Conservation (phyloP, 2,329 filamentous ascomycete species). For the Diaporthe sp. region DNA sequence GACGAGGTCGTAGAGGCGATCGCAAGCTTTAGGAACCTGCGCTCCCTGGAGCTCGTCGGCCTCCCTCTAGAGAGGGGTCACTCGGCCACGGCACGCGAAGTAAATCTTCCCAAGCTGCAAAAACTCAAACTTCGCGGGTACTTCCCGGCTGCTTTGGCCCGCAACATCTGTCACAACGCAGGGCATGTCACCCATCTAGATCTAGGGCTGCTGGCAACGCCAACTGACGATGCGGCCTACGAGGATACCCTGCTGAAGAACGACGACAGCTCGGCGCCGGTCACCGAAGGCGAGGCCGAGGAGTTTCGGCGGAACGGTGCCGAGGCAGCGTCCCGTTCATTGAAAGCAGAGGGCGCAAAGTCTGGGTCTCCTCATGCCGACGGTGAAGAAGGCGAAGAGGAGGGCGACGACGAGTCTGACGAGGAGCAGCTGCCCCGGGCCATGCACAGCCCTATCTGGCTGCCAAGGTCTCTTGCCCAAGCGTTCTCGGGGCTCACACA, state of each 20-base stretch:
- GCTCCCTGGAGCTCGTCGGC: background rate
- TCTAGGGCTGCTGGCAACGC: background rate
- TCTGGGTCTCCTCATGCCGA: background rate
- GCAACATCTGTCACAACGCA: background rate
- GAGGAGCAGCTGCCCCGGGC: background rate
- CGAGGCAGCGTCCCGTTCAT: background rate
- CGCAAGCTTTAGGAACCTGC: background rate
- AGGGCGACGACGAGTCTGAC: background rate
- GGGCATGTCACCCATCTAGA: background rate
- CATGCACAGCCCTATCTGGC: constrained; percentile 1
- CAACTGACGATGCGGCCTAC: background rate
- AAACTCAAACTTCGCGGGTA: constrained; percentile 5
- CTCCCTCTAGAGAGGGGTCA: background rate
- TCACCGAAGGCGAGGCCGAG: background rate
- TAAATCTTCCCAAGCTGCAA: background rate
- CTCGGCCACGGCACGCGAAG: background rate
- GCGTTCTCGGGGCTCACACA: background rate
- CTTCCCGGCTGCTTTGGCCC: background rate
- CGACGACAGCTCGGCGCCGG: background rate
- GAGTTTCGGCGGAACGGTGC: background rate
- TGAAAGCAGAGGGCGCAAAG: background rate
- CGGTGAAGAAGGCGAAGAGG: background rate
- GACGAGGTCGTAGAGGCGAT: background rate
- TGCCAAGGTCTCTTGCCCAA: background rate
- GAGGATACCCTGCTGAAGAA: background rate